phyloP scores from a whole-genome alignment of 148 eudicot species.

The Selenicereus undatus region DNA sequence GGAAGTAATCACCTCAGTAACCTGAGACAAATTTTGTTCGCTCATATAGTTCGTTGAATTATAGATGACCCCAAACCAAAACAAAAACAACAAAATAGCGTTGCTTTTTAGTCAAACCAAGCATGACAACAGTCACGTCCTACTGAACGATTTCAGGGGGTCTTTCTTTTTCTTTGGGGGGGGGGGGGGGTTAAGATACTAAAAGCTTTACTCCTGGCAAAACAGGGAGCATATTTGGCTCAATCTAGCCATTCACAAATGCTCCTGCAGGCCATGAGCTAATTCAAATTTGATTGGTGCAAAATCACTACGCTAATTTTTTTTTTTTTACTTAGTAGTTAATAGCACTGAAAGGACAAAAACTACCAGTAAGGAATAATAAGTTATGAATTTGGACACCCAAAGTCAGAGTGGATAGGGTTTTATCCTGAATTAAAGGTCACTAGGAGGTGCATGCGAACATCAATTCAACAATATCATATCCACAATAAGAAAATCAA shows the following conservation, averaged over 20 bases:
- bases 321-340: not conserved
- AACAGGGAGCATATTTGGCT: not conserved
- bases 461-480: not conserved
- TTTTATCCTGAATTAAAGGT: not conserved
- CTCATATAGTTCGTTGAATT: not conserved
- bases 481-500: not conserved
- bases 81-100: not conserved
- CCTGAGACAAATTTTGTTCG: slow-evolving; percentile 6
- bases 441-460: not conserved
- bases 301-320: not conserved
- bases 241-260: not conserved
- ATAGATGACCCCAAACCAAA: not conserved
- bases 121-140: not conserved
- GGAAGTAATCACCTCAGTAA: not conserved
- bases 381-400: not conserved
- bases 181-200: not conserved
- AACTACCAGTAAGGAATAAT: not conserved
- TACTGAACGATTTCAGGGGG: not conserved
- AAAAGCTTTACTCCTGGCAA: not conserved
- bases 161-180: not conserved
- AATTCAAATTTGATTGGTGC: not conserved
- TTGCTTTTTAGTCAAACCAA: not conserved
- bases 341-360: not conserved
- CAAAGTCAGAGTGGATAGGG: not conserved
- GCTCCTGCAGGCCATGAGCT: not conserved